Conservation (phyloP, 805 yeast genomes). For the Hanseniaspora mollemarum region DNA sequence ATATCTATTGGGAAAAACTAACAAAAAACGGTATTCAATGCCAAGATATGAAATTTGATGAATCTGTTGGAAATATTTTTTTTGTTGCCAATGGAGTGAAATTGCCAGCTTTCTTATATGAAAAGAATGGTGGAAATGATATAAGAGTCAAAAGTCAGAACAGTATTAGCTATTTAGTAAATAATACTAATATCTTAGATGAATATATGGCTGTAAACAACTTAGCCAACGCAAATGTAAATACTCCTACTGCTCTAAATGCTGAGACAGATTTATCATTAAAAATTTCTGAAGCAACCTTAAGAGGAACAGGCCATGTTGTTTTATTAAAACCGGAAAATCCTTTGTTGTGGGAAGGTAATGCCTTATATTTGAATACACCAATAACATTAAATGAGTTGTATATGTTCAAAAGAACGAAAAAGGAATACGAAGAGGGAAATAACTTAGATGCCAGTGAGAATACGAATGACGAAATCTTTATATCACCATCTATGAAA, state of each 20-base stretch:
- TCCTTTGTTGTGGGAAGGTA: conserved; percentile 87
- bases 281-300: conserved; percentile 20
- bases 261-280: neutral
- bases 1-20: conserved; percentile 1
- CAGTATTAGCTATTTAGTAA: conserved; percentile 15
- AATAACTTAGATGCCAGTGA: neutral
- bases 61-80: conserved; percentile 1
- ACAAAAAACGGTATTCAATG: conserved; percentile 22
- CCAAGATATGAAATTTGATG: conserved; percentile 19
- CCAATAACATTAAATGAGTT: conserved; percentile 28
- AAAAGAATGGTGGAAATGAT: conserved; percentile 19
- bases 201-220: conserved; percentile 15
- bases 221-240: conserved; percentile 20
- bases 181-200: conserved; percentile 13
- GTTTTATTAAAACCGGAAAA: conserved; percentile 66
- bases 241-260: neutral
- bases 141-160: conserved; percentile 16
- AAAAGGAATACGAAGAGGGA: conserved; percentile 2
- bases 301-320: conserved; percentile 44
- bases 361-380: conserved; percentile 44
- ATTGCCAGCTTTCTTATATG: neutral
- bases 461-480: conserved; percentile 21
- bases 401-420: neutral
- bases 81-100: neutral
- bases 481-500: neutral